Evolutionary conservation across 129 eudicot genomes (phyloP).

Genomic region (carrot (Daucus carota)): DH1_v3.0 NC_030385.2:26696501-26697000

Average conservation of each 20-base stretch:
- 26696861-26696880: conserved; percentile 74
- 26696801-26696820: conserved; percentile 39
- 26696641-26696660: conserved; percentile 86
- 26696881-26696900: conserved; percentile 85
- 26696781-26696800: not conserved
- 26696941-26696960: not conserved
- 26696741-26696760: not conserved
- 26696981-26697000: not conserved
- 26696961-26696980: not conserved
- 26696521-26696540: not conserved
- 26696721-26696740: conserved; percentile 53
- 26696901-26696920: conserved; percentile 97
- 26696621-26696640: conserved; percentile 82
- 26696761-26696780: not conserved
- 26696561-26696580: conserved; percentile 86
- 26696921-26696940: conserved; percentile 69
- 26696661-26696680: conserved; percentile 82
- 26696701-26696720: no score
- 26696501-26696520: not conserved
- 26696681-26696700: no score
- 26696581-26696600: conserved; percentile 94
- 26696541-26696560: conserved; percentile 64
- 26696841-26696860: conserved; percentile 64
- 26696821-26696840: conserved; percentile 69
- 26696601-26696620: conserved; percentile 93